phyloP scores from a whole-genome alignment of 2,329 filamentous ascomycete species.

The Parastagonospora avenae region DNA sequence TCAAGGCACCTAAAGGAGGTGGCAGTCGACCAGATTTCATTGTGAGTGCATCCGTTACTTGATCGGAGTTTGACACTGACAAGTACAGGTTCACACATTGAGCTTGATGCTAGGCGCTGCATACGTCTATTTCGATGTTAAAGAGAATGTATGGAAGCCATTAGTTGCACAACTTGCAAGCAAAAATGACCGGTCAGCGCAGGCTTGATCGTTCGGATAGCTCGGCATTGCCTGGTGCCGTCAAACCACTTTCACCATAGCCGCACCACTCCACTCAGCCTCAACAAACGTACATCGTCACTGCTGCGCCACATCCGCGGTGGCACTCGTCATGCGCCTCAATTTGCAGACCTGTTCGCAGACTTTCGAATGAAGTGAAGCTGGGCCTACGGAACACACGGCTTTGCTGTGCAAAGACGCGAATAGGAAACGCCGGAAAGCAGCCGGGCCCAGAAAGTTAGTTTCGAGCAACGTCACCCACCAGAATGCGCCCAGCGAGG shows the following conservation, averaged over 20 bases:
- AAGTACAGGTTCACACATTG: slow-evolving; percentile 7
- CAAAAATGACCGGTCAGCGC: not conserved
- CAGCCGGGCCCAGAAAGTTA: slow-evolving; percentile 2
- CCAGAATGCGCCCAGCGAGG: not conserved
- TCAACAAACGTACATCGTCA: slow-evolving; percentile 7
- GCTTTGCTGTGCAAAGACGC: not conserved
- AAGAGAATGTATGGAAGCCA: slow-evolving; percentile 19
- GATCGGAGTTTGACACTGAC: slow-evolving; percentile 1
- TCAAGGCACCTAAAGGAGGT: not conserved
- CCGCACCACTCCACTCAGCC: slow-evolving; percentile 1
- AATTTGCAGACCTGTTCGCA: not conserved
- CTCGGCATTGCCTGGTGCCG: not conserved
- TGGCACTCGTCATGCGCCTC: slow-evolving; percentile 2
- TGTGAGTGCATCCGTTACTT: not conserved
- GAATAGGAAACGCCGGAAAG: slow-evolving; percentile 4
- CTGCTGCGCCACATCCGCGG: slow-evolving; percentile 3
- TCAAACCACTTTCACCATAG: not conserved
- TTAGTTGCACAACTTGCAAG: slow-evolving; percentile 9
- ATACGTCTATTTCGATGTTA: slow-evolving; percentile 18
- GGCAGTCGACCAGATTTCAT: slow-evolving; percentile 1
- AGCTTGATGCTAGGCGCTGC: slow-evolving; percentile 12
- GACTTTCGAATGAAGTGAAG: too few species aligned
- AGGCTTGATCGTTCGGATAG: not conserved
- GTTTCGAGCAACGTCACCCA: slow-evolving; percentile 16
- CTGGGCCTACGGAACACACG: slow-evolving; percentile 7